These are phyloP conservation scores for Trichoderma asperelloides DNA, from an alignment of 495 filamentous ascomycete genomes.

Conservation along the genomic window DNA sequence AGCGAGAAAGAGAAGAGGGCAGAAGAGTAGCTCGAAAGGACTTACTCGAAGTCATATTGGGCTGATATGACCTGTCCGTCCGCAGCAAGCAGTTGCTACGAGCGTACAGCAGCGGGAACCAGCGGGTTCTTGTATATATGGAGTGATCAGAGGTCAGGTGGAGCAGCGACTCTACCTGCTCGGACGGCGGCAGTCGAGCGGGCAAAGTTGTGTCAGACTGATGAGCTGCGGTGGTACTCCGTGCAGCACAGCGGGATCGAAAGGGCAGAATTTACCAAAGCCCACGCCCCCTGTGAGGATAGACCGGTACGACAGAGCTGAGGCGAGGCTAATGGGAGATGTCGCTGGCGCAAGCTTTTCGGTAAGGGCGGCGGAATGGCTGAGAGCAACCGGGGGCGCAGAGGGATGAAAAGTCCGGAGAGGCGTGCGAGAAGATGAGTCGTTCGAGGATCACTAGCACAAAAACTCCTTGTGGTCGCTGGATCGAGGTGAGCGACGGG, in stretches of 20 bases:
- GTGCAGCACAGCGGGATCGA: not conserved
- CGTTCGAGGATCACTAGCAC: not conserved
- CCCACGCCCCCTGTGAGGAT: constrained; percentile 3
- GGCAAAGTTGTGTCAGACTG: not conserved
- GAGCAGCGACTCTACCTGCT: not conserved
- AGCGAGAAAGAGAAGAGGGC: constrained; percentile 5
- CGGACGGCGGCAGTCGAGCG: not conserved
- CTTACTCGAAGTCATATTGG: constrained; percentile 14
- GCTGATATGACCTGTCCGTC: constrained; percentile 9
- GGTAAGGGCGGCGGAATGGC: not conserved
- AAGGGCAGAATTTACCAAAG: not conserved
- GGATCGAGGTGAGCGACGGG: constrained; percentile 7
- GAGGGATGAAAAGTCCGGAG: not conserved
- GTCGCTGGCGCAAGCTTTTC: not conserved
- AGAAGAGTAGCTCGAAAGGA: constrained; percentile 7
- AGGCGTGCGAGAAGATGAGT: not conserved
- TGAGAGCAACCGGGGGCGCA: not conserved
- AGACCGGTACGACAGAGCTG: not conserved
- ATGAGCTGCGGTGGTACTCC: not conserved
- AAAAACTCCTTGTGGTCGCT: not conserved
- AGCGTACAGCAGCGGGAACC: not conserved
- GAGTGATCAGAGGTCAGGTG: not conserved
- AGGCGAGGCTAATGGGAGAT: not conserved
- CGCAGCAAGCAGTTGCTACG: constrained; percentile 7
- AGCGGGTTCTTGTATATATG: constrained; percentile 3